Conservation (phyloP, 2,329 filamentous ascomycete species). For the Aspergillus puulaauensis region DNA sequence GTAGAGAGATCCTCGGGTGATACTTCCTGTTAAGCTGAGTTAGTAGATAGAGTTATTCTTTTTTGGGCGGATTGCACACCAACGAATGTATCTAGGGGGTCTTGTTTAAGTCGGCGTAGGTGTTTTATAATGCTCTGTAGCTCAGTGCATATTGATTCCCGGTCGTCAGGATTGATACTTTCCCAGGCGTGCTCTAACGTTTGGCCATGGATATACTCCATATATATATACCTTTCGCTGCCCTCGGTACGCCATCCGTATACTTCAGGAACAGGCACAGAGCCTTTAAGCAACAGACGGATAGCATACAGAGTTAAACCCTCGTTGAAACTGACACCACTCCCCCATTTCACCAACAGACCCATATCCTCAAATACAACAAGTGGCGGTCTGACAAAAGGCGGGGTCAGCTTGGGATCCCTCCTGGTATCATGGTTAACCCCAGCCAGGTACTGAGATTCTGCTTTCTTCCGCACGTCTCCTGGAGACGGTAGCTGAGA, state of each 20-base stretch:
- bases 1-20: conserved; percentile 19
- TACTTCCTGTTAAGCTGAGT: conserved; percentile 12
- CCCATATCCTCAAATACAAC: conserved; percentile 29
- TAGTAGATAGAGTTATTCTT: no score
- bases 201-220: conserved; percentile 31
- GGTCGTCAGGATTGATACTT: conserved; percentile 15
- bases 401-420: background rate
- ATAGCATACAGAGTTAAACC: conserved; percentile 32
- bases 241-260: conserved; percentile 34
- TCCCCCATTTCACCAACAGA: conserved; percentile 37
- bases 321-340: conserved; percentile 25
- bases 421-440: conserved; percentile 13
- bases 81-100: conserved; percentile 26
- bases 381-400: conserved; percentile 20
- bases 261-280: conserved; percentile 37
- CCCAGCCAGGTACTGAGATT: conserved; percentile 17
- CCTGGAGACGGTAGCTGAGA: conserved; percentile 20
- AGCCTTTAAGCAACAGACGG: conserved; percentile 16
- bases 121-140: conserved; percentile 20
- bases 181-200: conserved; percentile 30
- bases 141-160: conserved; percentile 15
- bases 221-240: conserved; percentile 32
- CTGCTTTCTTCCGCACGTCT: conserved; percentile 15
- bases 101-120: conserved; percentile 26
- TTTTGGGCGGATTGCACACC: conserved; percentile 7